phyloP scores from a whole-genome alignment of 768 basidiomycete genomes.

The Agaricus sinodeliciosus region DNA sequence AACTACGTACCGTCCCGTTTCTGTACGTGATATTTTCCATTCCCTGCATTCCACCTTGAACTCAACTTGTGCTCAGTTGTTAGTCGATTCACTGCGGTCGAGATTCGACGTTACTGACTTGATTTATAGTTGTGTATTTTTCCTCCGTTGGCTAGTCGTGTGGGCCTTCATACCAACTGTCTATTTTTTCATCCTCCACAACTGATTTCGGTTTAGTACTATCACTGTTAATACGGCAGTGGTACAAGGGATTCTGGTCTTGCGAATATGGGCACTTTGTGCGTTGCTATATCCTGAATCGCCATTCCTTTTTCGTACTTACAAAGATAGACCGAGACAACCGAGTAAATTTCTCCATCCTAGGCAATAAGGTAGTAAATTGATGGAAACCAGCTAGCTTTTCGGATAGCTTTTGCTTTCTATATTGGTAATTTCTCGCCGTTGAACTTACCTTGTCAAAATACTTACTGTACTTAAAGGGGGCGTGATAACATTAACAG shows the following conservation, averaged over 20 bases:
- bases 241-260: slow-evolving; percentile 21
- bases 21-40: slow-evolving; percentile 3
- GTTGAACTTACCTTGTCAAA: background rate
- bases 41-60: background rate
- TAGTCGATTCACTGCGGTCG: background rate
- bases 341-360: slow-evolving; percentile 6
- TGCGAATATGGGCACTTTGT: slow-evolving; percentile 23
- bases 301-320: background rate
- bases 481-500: slow-evolving; percentile 18
- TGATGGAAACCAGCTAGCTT: slow-evolving; percentile 8
- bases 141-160: slow-evolving; percentile 22
- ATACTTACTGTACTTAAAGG: slow-evolving; percentile 9
- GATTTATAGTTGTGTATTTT: slow-evolving; percentile 20
- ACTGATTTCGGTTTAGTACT: slow-evolving; percentile 8
- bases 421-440: slow-evolving; percentile 16
- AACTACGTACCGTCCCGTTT: slow-evolving; percentile 12
- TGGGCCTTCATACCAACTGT: slow-evolving; percentile 7
- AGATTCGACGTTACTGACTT: background rate
- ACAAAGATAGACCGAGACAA: slow-evolving; percentile 14
- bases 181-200: too few species aligned
- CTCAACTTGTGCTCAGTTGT: background rate
- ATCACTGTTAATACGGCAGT: slow-evolving; percentile 15
- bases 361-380: background rate
- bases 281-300: slow-evolving; percentile 1
- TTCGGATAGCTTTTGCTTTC: slow-evolving; percentile 17